Base-by-base conservation (phyloP, 352 stramenopile species). In the Phytophthora sojae region DNA sequence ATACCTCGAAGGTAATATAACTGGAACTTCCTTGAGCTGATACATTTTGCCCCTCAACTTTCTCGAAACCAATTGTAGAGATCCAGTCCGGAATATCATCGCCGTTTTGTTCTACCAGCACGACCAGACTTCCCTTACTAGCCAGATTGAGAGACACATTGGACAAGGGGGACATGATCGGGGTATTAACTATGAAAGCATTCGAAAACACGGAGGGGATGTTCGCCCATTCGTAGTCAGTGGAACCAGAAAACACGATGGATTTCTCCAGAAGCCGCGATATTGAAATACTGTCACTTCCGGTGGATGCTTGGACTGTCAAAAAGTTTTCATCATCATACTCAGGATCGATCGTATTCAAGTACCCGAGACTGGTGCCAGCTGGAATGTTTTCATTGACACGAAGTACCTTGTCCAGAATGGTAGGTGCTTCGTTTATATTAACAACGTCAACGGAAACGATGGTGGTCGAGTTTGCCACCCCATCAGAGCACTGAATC, bases 341-440 rank as follows among this genome's bases (percentile, higher is more conserved):
- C 45, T 78, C 71, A 29, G 61, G 11, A 42, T 78, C 71, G 47
- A 45, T 67, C 23, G 61, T 21, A 26, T 37, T 44, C 8, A 78
- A 25, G 12, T 53, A 61, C 3, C 66, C 66, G 29, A 78, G 30
- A 8, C 17, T 69, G 6, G 42, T 64, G 2, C 71, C 60, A 35
- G 12, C 7, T 12, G 19, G 8, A n/a, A 67, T 47, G 47, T 86
- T 86, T 53, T 91, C 83, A 14, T 52, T 17, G 0, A 89, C 29
- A 4, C 61, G 76, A 50, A 80, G 76, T 8, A 70, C 50, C 42
- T 87, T 68, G 32, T 67, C 51, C 5, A 19, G 29, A 2, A 81
- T 42, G 15, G 64, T 32, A 2, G 83, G 83, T 0, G 77, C 57
- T 70, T 89, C 83, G 58, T 91, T 88, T 9, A 88, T 69, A 23